Percentiles rank a stretch among this genome's conserved stretches.
These are phyloP conservation scores for Nitzschia sp. DNA, from an alignment of 108 stramenopile species.

Conservation along the genomic window DNA sequence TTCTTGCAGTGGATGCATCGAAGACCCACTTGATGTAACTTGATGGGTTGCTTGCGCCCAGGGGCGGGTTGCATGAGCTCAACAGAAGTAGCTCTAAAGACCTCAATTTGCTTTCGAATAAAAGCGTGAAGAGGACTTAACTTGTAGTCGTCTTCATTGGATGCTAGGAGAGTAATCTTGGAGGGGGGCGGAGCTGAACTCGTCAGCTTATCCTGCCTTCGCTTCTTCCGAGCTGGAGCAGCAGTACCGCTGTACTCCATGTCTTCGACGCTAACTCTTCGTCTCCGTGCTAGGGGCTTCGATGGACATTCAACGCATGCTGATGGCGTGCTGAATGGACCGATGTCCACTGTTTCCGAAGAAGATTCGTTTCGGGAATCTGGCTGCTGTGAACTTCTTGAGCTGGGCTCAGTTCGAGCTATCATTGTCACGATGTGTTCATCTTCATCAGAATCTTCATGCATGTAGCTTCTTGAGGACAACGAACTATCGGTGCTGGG, in stretches of 20 bases:
- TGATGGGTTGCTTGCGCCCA: slow-evolving; percentile 54
- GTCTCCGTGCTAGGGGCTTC: neutral
- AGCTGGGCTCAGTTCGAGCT: neutral
- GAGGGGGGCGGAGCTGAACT: neutral
- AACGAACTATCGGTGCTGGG: slow-evolving; percentile 12
- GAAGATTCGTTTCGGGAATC: slow-evolving; percentile 1
- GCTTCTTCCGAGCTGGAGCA: neutral
- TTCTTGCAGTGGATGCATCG: slow-evolving; percentile 63
- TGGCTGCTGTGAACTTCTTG: neutral
- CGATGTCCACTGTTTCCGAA: neutral
- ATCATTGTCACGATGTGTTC: neutral
- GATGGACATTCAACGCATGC: neutral
- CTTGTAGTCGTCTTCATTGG: slow-evolving; percentile 20
- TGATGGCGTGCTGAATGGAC: no score
- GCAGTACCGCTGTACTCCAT: neutral
- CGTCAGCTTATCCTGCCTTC: neutral
- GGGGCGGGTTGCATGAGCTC: slow-evolving; percentile 58
- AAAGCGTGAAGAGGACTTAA: slow-evolving; percentile 51
- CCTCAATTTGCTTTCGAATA: slow-evolving; percentile 60
- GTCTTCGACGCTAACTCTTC: neutral
- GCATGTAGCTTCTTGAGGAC: neutral
- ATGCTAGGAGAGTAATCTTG: slow-evolving; percentile 26
- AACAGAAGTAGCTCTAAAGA: slow-evolving; percentile 47
- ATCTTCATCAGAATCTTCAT: neutral
- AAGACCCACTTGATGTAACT: slow-evolving; percentile 55